Evolutionary conservation across 2,329 filamentous ascomycete genomes (phyloP), one percentile per base, ranked within the genome.

Genomic region (Colletotrichum sp.): DNA sequence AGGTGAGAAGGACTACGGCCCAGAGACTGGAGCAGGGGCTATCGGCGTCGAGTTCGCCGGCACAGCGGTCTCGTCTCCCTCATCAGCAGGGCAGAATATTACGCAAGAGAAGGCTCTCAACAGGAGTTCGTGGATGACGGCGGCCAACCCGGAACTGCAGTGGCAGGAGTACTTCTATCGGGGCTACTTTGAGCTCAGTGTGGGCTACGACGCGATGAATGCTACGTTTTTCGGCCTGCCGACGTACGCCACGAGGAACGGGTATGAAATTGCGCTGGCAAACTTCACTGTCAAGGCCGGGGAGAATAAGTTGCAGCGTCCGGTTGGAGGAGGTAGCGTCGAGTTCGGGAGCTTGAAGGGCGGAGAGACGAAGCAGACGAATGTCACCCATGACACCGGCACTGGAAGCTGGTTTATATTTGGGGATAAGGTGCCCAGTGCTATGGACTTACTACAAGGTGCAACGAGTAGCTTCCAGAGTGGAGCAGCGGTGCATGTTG

Each of bases 111-210:
- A 29, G 1, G 72, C 75, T 6, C 34, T 44, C 5, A 29, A 25
- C 1, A 63, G 62, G 8, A 49, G 52, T 2, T 32, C 66, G 2
- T 74, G 62, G 67, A 27, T 77, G n/a, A 75, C 72, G 8, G 72
- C 13, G 8, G 87, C 79, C 27, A 95, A 94, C 82, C 84, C 86
- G 1, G 92, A 94, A 82, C 85, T 95, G 63, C 92, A 94, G 80
- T 95, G 93, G 94, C 91, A 93, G 79, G 93, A 95, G 72, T 83
- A 92, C 9, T 95, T 94, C 82, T 95, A 95, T 82, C 89, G 93
- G n/a, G 94, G 94, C 1, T 95, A 95, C 84, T 95, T 92, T 78
- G 90, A 93, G 80, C 85, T 95, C 44, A 88, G 89, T 49, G 86
- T 95, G 65, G 87, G 85, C 22, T 87, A 90, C 25, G 87, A 92